Percentiles rank a stretch among this genome's conserved stretches.
Evolutionary conservation across 2,329 filamentous ascomycete genomes (phyloP).

Genomic region (Fusarium temperatum): DNA sequence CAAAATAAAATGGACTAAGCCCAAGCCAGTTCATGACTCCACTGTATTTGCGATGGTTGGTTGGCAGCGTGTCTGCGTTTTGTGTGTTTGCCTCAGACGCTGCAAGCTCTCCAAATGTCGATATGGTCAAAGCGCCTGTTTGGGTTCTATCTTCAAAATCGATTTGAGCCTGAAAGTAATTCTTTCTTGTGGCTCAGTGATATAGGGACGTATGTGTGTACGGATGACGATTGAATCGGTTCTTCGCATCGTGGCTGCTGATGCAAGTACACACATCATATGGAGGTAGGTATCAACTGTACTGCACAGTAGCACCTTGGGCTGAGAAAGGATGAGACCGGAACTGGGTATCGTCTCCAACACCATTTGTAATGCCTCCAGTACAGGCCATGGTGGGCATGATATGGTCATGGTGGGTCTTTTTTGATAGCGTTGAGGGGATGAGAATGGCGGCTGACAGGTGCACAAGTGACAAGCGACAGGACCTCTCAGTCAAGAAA

Average conservation of each 20-base stretch:
- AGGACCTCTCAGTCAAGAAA: constrained; percentile 8
- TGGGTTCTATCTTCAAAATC: constrained; percentile 16
- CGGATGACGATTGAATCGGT: neutral
- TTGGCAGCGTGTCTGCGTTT: constrained; percentile 7
- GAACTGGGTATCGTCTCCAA: constrained; percentile 7
- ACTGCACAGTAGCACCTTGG: neutral
- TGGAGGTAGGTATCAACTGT: neutral
- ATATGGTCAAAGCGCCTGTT: constrained; percentile 14
- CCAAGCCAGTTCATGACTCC: constrained; percentile 14
- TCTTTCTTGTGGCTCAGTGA: neutral
- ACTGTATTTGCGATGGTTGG: constrained; percentile 7
- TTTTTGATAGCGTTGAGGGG: constrained; percentile 22
- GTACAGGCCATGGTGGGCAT: constrained; percentile 10
- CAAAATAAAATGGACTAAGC: constrained; percentile 20
- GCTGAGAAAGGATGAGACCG: constrained; percentile 13
- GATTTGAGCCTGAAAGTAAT: neutral
- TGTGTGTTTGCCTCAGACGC: constrained; percentile 25
- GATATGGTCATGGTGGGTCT: constrained; percentile 23
- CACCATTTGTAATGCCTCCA: constrained; percentile 33
- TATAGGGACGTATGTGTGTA: neutral
- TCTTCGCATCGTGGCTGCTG: neutral
- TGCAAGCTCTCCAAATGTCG: constrained; percentile 19
- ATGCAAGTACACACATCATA: neutral
- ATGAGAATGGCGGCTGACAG: constrained; percentile 12
- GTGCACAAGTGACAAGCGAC: constrained; percentile 5